phyloP scores from a whole-genome alignment of 805 yeast species.

The Candida sonorensis region DNA sequence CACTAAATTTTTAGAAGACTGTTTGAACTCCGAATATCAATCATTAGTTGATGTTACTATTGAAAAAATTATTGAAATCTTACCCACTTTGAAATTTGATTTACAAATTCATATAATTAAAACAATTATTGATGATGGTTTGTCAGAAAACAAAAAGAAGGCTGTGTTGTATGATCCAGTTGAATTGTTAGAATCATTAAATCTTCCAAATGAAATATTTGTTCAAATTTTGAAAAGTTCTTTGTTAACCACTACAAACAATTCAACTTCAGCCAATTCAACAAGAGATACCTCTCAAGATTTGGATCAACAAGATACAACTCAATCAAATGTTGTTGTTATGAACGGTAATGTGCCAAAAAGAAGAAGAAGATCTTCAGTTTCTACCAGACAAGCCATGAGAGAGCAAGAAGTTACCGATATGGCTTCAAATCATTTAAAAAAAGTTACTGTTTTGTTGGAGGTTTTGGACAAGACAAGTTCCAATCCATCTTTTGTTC shows the following conservation, averaged over 20 bases:
- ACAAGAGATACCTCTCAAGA: no score
- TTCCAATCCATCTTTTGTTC: constrained; percentile 14
- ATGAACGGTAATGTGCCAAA: constrained; percentile 43
- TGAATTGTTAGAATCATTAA: constrained; percentile 46
- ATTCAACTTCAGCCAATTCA: no score
- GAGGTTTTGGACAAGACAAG: constrained; percentile 62
- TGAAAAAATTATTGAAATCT: constrained; percentile 45
- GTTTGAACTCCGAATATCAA: constrained; percentile 40
- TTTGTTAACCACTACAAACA: no score
- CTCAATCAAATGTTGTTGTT: not conserved
- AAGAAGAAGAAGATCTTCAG: constrained; percentile 78
- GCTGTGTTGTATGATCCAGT: constrained; percentile 44
- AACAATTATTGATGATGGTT: constrained; percentile 48
- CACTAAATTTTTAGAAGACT: constrained; percentile 51
- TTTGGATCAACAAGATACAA: constrained; percentile 4
- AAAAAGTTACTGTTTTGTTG: constrained; percentile 67
- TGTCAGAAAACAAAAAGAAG: constrained; percentile 24
- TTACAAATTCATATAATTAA: constrained; percentile 51
- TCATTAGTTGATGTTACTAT: constrained; percentile 43
- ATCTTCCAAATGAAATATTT: constrained; percentile 50
- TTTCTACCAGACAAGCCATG: constrained; percentile 69
- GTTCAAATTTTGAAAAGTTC: constrained; percentile 49
- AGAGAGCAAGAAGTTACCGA: constrained; percentile 63
- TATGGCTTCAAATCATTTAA: constrained; percentile 73
- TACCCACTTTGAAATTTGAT: constrained; percentile 50